Conservation (phyloP, 768 basidiomycete genomes). For the Holtermanniella nyarrowii region DNA sequence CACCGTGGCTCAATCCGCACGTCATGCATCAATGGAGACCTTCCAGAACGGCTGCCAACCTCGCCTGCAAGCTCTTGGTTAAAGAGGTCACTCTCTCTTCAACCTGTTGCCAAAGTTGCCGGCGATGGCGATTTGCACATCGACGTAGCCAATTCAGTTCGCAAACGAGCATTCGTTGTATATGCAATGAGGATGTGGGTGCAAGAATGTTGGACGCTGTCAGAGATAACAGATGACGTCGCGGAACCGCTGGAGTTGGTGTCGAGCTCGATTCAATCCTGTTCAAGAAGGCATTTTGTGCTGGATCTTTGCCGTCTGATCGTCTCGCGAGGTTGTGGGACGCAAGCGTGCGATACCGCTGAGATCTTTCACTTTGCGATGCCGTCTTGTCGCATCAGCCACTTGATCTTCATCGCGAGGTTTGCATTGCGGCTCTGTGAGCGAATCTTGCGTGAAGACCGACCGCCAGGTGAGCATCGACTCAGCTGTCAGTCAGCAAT, state of each 20-base stretch:
- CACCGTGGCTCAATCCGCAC: too few relatives aligned
- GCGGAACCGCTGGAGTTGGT: background rate
- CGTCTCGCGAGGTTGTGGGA: background rate
- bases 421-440: constrained; percentile 8
- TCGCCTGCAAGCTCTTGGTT: constrained; percentile 5
- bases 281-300: background rate
- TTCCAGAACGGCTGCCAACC: background rate
- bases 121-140: constrained; percentile 1
- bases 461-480: background rate
- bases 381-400: background rate
- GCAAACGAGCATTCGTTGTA: constrained; percentile 14
- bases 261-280: background rate
- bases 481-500: background rate
- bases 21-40: too few relatives aligned
- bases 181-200: background rate
- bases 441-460: background rate
- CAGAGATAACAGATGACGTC: background rate
- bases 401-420: constrained; percentile 10
- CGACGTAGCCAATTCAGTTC: constrained; percentile 12
- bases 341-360: background rate
- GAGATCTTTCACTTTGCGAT: constrained; percentile 8
- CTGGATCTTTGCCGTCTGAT: too few relatives aligned
- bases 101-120: background rate
- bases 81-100: constrained; percentile 17
- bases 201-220: background rate